phyloP scores from a whole-genome alignment of 768 basidiomycete genomes.

The Russula griseocarnosa region DNA sequence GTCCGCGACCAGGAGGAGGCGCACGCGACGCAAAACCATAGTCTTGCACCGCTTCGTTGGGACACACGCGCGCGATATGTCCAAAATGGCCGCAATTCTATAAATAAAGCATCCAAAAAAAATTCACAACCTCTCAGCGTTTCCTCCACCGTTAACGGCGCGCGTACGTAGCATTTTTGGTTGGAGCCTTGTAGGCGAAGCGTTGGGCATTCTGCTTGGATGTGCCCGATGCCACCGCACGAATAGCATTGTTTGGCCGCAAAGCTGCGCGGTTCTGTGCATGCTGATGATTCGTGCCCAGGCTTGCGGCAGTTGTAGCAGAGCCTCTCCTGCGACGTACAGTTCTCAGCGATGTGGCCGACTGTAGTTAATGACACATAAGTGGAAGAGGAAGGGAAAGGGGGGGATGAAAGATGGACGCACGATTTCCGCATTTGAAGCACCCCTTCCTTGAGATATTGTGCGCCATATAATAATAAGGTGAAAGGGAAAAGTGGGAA shows the following conservation, averaged over 20 bases:
- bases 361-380: constrained; percentile 44
- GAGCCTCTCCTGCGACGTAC: constrained; percentile 80
- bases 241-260: constrained; percentile 90
- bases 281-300: constrained; percentile 89
- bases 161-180: constrained; percentile 83
- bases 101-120: not conserved
- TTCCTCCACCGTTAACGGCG: not conserved
- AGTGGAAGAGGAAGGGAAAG: not conserved
- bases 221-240: constrained; percentile 89
- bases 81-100: constrained; percentile 80
- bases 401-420: constrained; percentile 35
- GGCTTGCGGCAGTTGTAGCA: constrained; percentile 95
- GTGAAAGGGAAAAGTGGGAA: not conserved
- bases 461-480: constrained; percentile 61
- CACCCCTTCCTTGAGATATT: constrained; percentile 85
- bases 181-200: constrained; percentile 62
- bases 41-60: constrained; percentile 41
- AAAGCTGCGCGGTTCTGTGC: constrained; percentile 77
- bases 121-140: constrained; percentile 4
- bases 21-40: constrained; percentile 57
- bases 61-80: constrained; percentile 76
- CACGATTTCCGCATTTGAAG: constrained; percentile 91
- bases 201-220: constrained; percentile 83
- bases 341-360: constrained; percentile 91
- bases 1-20: constrained; percentile 67